Evolutionary conservation across 192 early-diverging fungal genomes (phyloP).

Genomic region (Lobosporangium transversale): DNA sequence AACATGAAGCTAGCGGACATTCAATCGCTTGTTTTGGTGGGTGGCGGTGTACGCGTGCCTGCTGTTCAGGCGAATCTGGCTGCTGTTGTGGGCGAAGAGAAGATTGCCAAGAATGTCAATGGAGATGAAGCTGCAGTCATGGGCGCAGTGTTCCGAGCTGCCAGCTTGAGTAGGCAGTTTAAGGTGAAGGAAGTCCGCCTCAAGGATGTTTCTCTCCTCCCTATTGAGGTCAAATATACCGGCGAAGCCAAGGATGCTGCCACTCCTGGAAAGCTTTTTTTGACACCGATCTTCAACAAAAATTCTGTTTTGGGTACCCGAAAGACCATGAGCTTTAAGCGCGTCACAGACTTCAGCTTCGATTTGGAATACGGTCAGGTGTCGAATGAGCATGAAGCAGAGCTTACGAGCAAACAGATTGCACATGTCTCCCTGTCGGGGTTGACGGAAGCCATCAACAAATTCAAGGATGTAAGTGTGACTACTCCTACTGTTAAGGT

Average conservation of each 20-base stretch:
- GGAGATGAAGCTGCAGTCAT: constrained; percentile 94
- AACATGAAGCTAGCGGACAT: constrained; percentile 74
- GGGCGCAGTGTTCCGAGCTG: constrained; percentile 90
- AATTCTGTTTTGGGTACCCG: constrained; percentile 79
- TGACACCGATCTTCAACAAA: constrained; percentile 70
- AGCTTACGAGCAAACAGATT: constrained; percentile 59
- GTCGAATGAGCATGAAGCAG: constrained; percentile 24
- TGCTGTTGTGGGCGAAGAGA: constrained; percentile 78
- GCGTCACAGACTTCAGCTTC: constrained; percentile 83
- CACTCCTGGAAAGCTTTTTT: constrained; percentile 47
- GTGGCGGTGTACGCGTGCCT: constrained; percentile 92
- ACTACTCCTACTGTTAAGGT: constrained; percentile 86
- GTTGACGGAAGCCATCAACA: constrained; percentile 73
- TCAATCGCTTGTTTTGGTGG: constrained; percentile 91
- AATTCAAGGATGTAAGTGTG: constrained; percentile 65
- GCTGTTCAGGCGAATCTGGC: constrained; percentile 79
- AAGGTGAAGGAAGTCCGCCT: constrained; percentile 85
- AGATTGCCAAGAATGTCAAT: constrained; percentile 95
- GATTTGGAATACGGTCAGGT: constrained; percentile 66
- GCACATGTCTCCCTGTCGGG: constrained; percentile 72
- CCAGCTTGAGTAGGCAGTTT: constrained; percentile 87
- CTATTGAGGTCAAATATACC: constrained; percentile 74
- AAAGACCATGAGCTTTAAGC: constrained; percentile 88
- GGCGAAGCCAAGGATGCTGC: constrained; percentile 48
- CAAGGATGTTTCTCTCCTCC: constrained; percentile 80